phyloP scores from a whole-genome alignment of 139 green algal species.

The Gonium pectorale region DNA sequence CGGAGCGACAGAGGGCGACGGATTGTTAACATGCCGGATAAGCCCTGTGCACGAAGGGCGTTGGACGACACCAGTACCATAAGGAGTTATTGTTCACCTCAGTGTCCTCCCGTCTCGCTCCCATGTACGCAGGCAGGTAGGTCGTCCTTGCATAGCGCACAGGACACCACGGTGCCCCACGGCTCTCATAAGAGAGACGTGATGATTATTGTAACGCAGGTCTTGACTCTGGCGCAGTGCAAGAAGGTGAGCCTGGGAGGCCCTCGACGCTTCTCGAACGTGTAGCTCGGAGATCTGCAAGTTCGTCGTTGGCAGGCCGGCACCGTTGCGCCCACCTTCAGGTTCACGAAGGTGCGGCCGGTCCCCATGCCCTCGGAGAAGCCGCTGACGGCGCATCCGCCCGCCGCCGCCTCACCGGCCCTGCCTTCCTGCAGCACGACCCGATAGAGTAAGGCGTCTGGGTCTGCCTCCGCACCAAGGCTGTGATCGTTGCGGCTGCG shows the following conservation, averaged over 20 bases:
- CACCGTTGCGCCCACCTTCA: not conserved
- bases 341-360: not conserved
- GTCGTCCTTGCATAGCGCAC: not conserved
- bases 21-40: not conserved
- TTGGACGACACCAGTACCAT: not conserved
- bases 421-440: no score
- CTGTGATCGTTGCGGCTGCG: no score
- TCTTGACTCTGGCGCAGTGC: not conserved
- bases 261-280: no score
- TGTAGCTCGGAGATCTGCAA: not conserved
- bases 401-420: not conserved
- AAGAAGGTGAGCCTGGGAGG: not conserved
- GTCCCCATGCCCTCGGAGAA: not conserved
- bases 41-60: not conserved
- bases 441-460: no score
- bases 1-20: not conserved
- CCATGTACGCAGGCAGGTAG: not conserved
- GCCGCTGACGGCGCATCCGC: not conserved
- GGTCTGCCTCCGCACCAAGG: no score
- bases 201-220: not conserved
- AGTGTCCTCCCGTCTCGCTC: no score
- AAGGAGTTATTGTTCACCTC: no score
- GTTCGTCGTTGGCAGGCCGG: not conserved
- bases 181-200: not conserved
- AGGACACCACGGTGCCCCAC: not conserved